phyloP scores from a whole-genome alignment of 164 flowering plant species.

The Litsea cubeba region DNA sequence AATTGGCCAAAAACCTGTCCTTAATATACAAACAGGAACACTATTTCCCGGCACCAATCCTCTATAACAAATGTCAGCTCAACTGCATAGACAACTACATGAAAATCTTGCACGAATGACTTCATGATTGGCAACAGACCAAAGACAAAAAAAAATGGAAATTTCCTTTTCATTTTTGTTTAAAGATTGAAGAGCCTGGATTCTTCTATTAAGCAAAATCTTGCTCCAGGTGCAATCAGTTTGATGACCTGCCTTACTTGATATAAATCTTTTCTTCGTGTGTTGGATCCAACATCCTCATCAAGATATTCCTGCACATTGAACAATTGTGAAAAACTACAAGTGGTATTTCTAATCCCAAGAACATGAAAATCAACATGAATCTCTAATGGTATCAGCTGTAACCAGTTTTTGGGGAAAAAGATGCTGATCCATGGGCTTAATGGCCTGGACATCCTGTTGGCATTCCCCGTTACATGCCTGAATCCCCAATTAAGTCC shows the following conservation, averaged over 20 bases:
- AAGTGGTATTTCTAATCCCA: background rate
- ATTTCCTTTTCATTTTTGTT: too few relatives aligned
- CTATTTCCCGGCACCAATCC: background rate
- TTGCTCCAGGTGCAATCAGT: background rate
- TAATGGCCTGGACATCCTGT: too few relatives aligned
- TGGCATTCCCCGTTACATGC: too few relatives aligned
- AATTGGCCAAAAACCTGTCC: background rate
- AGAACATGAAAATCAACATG: background rate
- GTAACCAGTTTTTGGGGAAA: background rate
- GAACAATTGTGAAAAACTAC: conserved; percentile 6
- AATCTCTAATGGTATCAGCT: background rate
- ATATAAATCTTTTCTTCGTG: conserved; percentile 64
- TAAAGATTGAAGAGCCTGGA: background rate
- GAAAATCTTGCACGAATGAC: background rate
- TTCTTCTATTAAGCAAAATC: background rate
- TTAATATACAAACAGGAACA: background rate
- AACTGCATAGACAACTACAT: background rate
- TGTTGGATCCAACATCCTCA: conserved; percentile 59
- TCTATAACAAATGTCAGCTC: background rate
- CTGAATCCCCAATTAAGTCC: too few relatives aligned
- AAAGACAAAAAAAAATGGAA: too few relatives aligned
- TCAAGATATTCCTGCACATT: conserved; percentile 86
- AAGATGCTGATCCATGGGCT: background rate
- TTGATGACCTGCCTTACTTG: conserved; percentile 45
- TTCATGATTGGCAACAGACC: background rate